Evolutionary conservation across 2,329 filamentous ascomycete genomes (phyloP).

Genomic region (Calonectria pteridis): DNA sequence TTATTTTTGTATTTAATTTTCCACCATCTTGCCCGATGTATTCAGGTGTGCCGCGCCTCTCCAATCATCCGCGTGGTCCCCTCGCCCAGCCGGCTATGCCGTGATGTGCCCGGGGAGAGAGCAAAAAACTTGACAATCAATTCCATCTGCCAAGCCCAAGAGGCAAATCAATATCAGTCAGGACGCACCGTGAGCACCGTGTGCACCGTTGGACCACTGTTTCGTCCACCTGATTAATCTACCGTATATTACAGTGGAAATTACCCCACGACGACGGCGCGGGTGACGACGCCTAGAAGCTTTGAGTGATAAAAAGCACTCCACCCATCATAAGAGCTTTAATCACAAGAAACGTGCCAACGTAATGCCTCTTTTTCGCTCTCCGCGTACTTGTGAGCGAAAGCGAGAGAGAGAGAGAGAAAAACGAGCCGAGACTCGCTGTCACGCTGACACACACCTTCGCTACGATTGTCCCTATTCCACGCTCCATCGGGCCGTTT

Average conservation of each 20-base stretch:
- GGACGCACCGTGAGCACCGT: background rate
- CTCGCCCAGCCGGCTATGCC: background rate
- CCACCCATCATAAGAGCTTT: background rate
- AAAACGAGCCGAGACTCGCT: background rate
- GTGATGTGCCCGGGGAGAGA: background rate
- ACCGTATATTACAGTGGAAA: conserved; percentile 2
- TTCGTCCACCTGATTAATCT: conserved; percentile 9
- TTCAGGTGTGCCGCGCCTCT: background rate
- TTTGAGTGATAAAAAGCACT: conserved; percentile 3
- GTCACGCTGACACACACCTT: background rate
- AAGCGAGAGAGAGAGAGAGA: background rate
- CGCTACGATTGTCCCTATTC: background rate
- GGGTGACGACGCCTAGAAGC: background rate
- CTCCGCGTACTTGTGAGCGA: background rate
- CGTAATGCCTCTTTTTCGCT: background rate
- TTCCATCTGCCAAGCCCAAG: background rate
- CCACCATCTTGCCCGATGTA: background rate
- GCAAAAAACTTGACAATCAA: background rate
- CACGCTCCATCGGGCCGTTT: conserved; percentile 28
- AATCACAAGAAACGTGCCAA: background rate
- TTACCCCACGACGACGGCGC: background rate
- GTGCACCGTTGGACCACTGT: background rate
- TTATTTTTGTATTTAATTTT: background rate
- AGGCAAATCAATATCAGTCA: conserved; percentile 6
- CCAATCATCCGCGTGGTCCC: background rate